Evolutionary conservation across 345 rosid genomes (phyloP).

Genomic region (Brassica cretica): DNA sequence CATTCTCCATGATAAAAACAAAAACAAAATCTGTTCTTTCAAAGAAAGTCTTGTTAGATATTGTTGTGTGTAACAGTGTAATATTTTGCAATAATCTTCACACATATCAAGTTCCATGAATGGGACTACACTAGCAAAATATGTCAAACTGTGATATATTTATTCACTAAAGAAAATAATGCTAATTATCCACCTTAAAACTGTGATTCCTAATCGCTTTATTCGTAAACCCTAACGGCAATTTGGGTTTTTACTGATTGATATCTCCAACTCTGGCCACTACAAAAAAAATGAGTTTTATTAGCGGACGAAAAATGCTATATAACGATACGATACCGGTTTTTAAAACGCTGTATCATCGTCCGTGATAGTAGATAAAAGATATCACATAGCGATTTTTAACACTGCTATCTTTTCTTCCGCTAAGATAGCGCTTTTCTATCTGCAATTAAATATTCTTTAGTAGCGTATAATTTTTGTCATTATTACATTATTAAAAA

Average conservation of each 20-base stretch:
- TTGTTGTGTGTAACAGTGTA: slow-evolving; percentile 6
- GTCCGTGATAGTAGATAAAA: no score
- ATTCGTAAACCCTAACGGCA: not conserved
- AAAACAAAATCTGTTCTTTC: not conserved
- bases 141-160: not conserved
- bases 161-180: not conserved
- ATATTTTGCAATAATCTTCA: slow-evolving; percentile 9
- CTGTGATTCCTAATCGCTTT: not conserved
- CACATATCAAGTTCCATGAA: not conserved
- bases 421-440: no score
- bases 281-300: no score
- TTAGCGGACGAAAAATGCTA: no score
- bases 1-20: slow-evolving; percentile 30
- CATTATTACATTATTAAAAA: no score
- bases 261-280: not conserved
- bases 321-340: no score
- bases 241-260: not conserved
- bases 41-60: slow-evolving; percentile 27
- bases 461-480: no score
- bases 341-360: no score
- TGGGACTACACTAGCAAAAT: not conserved
- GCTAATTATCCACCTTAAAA: not conserved
- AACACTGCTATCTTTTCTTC: no score
- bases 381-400: no score
- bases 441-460: no score